Base-by-base conservation (phyloP, 176 grass and related monocot genomes). In the Echinochloa phyllopogon region DNA sequence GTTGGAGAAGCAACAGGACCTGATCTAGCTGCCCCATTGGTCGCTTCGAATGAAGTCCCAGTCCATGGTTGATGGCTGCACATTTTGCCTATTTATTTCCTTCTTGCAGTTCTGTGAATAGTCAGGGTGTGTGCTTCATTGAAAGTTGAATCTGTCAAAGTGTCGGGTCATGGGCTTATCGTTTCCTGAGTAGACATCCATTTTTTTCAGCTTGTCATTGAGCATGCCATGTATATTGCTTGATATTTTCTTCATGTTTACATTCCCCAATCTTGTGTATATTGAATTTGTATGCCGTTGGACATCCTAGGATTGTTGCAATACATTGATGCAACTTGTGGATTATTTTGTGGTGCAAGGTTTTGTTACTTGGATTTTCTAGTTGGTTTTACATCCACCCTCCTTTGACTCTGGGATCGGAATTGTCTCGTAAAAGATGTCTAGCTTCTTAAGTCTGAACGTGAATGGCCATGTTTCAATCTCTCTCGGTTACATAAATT, bases 71-170 rank as follows among this genome's bases (percentile, higher is more conserved):
- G 91, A 95, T 85, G 23, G 60, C 76, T 68, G 85, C 25, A 5
- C 81, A 83, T 87, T 79, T 88, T 90, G 72, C 74, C 69, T 86
- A 88, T 92, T 85, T 73, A 76, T 87, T 86, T 69, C 80, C 49
- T 85, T 68, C 70, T 83, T 88, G 75, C 72, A 84, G 78, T 75
- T 81, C 41, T 96, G 91, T 93, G 94, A 91, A 93, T 93, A 94
- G 89, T 82, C 74, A 86, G 74, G 87, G 82, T 87, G 89, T 90
- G 81, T 87, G 84, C 85, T 90, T 95, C 69, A 76, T 88, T 83
- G 87, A 86, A 91, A 82, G 92, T 89, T 89, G 75, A 91, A 77
- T 89, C 75, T 69, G 58, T 73, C 63, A 82, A 86, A 79, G 24
- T 85, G 76, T 67, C 10, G n/a, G n/a, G 57, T 60, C 17, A 56